Evolutionary conservation across 306 rosid genomes (phyloP).

Genomic region (Cucumis hystrix): DNA sequence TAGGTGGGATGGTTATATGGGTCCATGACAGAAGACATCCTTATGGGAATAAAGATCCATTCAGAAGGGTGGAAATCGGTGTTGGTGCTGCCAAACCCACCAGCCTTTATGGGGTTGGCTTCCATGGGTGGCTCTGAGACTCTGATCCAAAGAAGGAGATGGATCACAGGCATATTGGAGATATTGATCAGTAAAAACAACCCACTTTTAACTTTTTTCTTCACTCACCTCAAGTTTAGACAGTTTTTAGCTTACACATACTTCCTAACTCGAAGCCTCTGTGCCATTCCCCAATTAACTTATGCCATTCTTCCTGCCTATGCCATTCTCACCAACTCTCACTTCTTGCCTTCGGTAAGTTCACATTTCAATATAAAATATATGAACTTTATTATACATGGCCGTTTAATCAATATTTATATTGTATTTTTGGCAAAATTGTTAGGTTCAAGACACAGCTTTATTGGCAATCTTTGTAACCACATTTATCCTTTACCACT

Average conservation of each 20-base stretch:
- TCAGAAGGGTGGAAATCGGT: constrained; percentile 15
- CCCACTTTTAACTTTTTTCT: neutral
- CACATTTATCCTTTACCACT: neutral
- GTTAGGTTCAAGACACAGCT: constrained; percentile 12
- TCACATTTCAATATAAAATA: neutral
- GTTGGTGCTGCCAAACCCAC: neutral
- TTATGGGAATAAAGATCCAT: constrained; percentile 19
- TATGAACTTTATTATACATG: no score
- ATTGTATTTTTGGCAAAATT: neutral
- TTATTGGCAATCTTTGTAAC: neutral
- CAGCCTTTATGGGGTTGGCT: constrained; percentile 11
- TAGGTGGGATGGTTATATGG: constrained; percentile 22
- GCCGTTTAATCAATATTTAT: no score
- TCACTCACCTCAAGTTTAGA: constrained; percentile 7
- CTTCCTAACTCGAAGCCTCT: neutral
- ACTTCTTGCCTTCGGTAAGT: constrained; percentile 22
- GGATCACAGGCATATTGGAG: constrained; percentile 11
- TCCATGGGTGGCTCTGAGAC: neutral
- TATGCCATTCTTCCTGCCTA: constrained; percentile 16
- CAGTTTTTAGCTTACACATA: constrained; percentile 10
- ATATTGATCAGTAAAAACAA: constrained; percentile 6
- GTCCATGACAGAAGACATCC: constrained; percentile 16
- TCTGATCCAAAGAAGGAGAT: constrained; percentile 17
- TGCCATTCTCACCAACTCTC: constrained; percentile 15
- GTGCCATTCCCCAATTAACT: constrained; percentile 3